phyloP scores from a whole-genome alignment of 345 rosid species.

The Luvunga scandens region DNA sequence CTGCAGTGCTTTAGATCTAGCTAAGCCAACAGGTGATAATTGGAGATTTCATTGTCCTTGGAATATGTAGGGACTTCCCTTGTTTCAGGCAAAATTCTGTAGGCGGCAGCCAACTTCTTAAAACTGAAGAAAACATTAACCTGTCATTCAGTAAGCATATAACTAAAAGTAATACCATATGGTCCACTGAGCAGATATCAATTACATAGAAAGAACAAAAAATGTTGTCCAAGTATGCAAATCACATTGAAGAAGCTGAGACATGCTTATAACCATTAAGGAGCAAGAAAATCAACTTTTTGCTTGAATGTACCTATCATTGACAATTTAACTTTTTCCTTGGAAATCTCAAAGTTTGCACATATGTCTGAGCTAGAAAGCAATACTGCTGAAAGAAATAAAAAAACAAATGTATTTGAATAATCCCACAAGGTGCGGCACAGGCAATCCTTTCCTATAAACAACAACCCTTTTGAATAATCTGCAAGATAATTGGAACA shows the following conservation, averaged over 20 bases:
- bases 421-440: slow-evolving; percentile 69
- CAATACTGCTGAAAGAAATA: slow-evolving; percentile 59
- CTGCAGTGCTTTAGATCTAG: slow-evolving; percentile 52
- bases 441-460: slow-evolving; percentile 80
- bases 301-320: neutral
- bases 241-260: neutral
- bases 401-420: slow-evolving; percentile 53
- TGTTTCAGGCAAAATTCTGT: slow-evolving; percentile 39
- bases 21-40: slow-evolving; percentile 48
- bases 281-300: neutral
- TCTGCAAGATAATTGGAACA: slow-evolving; percentile 30
- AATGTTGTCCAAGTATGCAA: neutral
- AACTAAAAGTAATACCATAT: neutral
- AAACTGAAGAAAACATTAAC: slow-evolving; percentile 46
- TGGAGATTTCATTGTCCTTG: slow-evolving; percentile 46
- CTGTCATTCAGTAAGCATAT: neutral
- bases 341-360: slow-evolving; percentile 67
- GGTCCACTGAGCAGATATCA: neutral
- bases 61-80: slow-evolving; percentile 36
- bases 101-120: slow-evolving; percentile 57
- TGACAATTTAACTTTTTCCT: slow-evolving; percentile 63
- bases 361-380: slow-evolving; percentile 58
- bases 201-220: neutral
- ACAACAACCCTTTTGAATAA: slow-evolving; percentile 74
- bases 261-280: neutral